Evolutionary conservation across 768 basidiomycete species (phyloP).

Genomic region (Tephrocybe sp.): DNA sequence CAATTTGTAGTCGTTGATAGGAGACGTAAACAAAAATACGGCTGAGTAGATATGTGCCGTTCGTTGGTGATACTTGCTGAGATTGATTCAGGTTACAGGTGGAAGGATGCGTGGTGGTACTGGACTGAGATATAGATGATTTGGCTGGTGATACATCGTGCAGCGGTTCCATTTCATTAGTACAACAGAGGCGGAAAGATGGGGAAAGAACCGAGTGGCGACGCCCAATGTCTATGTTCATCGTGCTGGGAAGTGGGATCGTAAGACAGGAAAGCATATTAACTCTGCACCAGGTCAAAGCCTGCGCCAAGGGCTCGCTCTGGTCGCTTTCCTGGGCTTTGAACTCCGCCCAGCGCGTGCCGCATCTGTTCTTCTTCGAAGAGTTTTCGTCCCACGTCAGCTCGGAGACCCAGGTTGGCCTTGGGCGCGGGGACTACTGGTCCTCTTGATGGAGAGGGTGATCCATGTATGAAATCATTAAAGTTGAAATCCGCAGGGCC

Average conservation of each 20-base stretch:
- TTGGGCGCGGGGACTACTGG: slow-evolving; percentile 31
- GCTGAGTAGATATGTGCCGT: slow-evolving; percentile 14
- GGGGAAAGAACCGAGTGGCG: slow-evolving; percentile 11
- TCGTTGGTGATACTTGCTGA: slow-evolving; percentile 19
- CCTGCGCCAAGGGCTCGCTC: slow-evolving; percentile 39
- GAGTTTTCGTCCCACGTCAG: slow-evolving; percentile 65
- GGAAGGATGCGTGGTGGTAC: slow-evolving; percentile 17
- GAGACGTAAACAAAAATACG: slow-evolving; percentile 13
- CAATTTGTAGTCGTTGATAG: slow-evolving; percentile 21
- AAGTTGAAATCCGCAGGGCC: slow-evolving; percentile 55
- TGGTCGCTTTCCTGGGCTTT: slow-evolving; percentile 25
- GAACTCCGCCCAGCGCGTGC: slow-evolving; percentile 28
- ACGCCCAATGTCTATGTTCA: slow-evolving; percentile 21
- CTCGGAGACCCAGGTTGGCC: slow-evolving; percentile 49
- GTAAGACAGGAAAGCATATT: slow-evolving; percentile 13
- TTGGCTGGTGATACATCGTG: slow-evolving; percentile 43
- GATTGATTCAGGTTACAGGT: slow-evolving; percentile 17
- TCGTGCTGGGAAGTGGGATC: slow-evolving; percentile 12
- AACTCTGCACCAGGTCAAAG: slow-evolving; percentile 46
- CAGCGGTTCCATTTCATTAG: slow-evolving; percentile 37
- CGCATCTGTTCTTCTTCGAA: slow-evolving; percentile 72
- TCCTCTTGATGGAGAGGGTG: slow-evolving; percentile 56
- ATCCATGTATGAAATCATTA: slow-evolving; percentile 72
- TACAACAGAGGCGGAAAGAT: slow-evolving; percentile 33
- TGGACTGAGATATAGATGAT: slow-evolving; percentile 17